Conservation (phyloP, 768 basidiomycete genomes). For the Termitomyces sp. region DNA sequence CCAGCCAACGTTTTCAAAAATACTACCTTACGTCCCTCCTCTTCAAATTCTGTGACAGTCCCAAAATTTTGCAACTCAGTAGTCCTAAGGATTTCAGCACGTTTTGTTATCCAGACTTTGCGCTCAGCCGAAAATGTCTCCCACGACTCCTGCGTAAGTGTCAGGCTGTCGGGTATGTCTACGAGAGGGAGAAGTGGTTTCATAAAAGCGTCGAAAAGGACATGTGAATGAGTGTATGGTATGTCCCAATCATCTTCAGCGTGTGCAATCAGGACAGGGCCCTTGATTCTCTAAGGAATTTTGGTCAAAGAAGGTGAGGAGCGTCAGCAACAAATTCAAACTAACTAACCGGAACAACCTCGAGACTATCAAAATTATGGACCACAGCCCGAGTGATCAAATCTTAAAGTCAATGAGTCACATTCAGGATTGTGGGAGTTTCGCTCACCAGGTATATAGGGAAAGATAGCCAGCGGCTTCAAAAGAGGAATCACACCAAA, state of each 20-base stretch:
- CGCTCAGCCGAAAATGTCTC: slow-evolving; percentile 35
- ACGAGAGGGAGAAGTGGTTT: slow-evolving; percentile 57
- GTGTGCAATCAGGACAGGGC: slow-evolving; percentile 72
- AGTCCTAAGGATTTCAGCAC: slow-evolving; percentile 43
- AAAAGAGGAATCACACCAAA: slow-evolving; percentile 70
- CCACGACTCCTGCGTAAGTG: slow-evolving; percentile 40
- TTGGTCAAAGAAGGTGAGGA: not conserved
- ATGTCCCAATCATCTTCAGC: slow-evolving; percentile 80
- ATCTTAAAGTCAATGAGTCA: slow-evolving; percentile 18
- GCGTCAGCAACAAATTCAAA: not conserved
- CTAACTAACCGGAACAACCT: slow-evolving; percentile 56
- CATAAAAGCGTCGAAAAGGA: slow-evolving; percentile 70
- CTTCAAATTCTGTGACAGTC: slow-evolving; percentile 49
- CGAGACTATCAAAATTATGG: slow-evolving; percentile 61
- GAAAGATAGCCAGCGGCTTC: slow-evolving; percentile 65
- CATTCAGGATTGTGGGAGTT: not conserved
- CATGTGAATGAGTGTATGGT: slow-evolving; percentile 67
- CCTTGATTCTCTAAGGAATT: slow-evolving; percentile 53
- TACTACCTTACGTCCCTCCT: slow-evolving; percentile 44
- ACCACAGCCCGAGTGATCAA: slow-evolving; percentile 35
- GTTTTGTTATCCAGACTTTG: slow-evolving; percentile 34
- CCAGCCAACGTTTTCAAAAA: slow-evolving; percentile 63
- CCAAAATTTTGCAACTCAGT: slow-evolving; percentile 56
- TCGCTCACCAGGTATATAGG: slow-evolving; percentile 57
- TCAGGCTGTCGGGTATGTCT: slow-evolving; percentile 24